Evolutionary conservation across 768 basidiomycete species (phyloP).

Genomic region (Leccinum imitatum): DNA sequence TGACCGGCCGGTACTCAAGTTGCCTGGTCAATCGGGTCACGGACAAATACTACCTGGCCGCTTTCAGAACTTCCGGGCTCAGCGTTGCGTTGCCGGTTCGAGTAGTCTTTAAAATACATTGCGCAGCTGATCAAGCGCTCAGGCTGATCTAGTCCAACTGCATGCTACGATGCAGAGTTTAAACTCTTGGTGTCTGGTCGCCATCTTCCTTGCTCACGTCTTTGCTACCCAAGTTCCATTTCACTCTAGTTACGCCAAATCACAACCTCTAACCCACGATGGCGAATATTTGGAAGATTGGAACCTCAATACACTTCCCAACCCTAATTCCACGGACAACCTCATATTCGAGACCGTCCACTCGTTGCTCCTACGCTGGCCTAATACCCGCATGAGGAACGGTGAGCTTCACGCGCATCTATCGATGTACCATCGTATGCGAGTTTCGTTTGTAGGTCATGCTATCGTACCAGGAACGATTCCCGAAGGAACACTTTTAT

Average conservation of each 20-base stretch:
- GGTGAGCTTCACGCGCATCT: conserved; percentile 14
- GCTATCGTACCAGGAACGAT: conserved; percentile 30
- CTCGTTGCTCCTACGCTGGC: conserved; percentile 40
- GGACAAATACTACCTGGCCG: too few species aligned
- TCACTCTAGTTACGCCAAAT: not conserved
- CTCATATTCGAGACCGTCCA: conserved; percentile 21
- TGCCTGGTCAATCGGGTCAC: not conserved
- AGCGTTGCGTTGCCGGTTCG: not conserved
- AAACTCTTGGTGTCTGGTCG: not conserved
- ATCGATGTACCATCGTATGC: not conserved
- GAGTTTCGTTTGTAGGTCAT: conserved; percentile 4
- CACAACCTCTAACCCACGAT: not conserved
- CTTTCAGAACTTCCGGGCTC: not conserved
- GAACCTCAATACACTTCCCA: not conserved
- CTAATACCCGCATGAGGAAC: conserved; percentile 44
- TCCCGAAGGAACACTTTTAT: conserved; percentile 34
- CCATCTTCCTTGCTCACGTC: not conserved
- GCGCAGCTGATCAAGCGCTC: not conserved
- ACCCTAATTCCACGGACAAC: conserved; percentile 27
- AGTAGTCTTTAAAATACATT: not conserved
- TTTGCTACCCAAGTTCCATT: not conserved
- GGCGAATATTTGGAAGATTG: not conserved
- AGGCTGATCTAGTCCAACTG: not conserved
- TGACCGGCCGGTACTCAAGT: not conserved
- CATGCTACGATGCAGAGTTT: not conserved